Base-by-base conservation (phyloP, 2,329 filamentous ascomycete species). In the Dothideomycetidae sp. region DNA sequence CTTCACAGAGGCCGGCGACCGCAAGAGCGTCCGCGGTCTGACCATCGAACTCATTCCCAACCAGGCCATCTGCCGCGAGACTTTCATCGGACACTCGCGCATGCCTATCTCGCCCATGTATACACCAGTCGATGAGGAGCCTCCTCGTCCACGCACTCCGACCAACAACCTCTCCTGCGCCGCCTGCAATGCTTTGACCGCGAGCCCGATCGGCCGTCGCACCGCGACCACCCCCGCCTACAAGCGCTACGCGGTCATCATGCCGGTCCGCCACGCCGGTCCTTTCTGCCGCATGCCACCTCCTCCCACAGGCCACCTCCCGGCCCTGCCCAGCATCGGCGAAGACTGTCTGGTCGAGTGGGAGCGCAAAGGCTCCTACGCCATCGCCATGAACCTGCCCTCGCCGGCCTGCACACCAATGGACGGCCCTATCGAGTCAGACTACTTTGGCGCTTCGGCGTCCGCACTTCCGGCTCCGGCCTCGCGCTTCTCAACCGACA, bases 271-370 rank as follows among this genome's bases (percentile, higher is more conserved):
- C 12, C 36, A 38, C 29, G 28, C 30, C 29, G 36, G 36, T 12
- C 29, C 36, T 18, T 26, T 32, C 36, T 38, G 36, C 36, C 36
- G 36, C 36, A 38, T 38, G 36, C 36, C 36, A 5, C 11, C 36
- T 4, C 16, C 16, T 3, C 29, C 29, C 1, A 29, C 29, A 2
- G 28, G 29, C 16, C 14, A 10, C 13, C 21, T 29, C 11, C 36
- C 36, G 14, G 36, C 18, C 3, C 36, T 38, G 4, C 36, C 36
- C 18, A 21, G 28, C 17, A 38, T 38, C 16, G 36, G 36, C 36
- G 36, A 38, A n/a, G 36, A 38, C 36, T 38, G 36, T 19, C 36
- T 38, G 11, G 31, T 38, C 19, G 36, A 38, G 19, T 38, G 36
- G 36, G 36, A 38, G 17, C 36, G 36, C 36, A 31, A 32, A 10